A percentile compares a stretch with the other conserved stretches of the same genome.
Conservation (phyloP, 768 basidiomycete species). For the Pleurotus eryngii region DNA sequence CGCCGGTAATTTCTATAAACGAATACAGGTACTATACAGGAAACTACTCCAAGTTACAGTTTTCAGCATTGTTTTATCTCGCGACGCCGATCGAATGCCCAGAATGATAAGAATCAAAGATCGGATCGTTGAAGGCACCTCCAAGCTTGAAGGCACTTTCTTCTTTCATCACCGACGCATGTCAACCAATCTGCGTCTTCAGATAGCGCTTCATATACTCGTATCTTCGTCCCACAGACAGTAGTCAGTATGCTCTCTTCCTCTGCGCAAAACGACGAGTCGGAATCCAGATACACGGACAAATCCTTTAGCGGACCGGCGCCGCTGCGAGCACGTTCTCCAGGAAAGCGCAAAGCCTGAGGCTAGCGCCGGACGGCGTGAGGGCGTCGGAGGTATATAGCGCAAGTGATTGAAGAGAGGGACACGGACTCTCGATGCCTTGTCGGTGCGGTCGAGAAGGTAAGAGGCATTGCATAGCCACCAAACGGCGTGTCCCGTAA, state of each 20-base stretch:
- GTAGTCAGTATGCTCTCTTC: slow-evolving; percentile 13
- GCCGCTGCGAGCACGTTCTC: slow-evolving; percentile 21
- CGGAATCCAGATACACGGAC: slow-evolving; percentile 30
- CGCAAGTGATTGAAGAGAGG: slow-evolving; percentile 27
- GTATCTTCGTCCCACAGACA: slow-evolving; percentile 12
- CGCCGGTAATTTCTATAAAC: no score
- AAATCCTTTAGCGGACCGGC: slow-evolving; percentile 22
- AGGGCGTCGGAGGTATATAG: slow-evolving; percentile 22
- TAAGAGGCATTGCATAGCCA: slow-evolving; percentile 28
- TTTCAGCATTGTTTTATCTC: no score
- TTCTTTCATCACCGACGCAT: slow-evolving; percentile 8
- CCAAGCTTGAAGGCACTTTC: slow-evolving; percentile 19
- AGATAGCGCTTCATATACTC: slow-evolving; percentile 5
- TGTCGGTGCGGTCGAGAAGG: slow-evolving; percentile 13
- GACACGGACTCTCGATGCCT: slow-evolving; percentile 25
- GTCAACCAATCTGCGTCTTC: slow-evolving; percentile 3
- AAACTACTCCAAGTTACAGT: no score
- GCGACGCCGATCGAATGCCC: not conserved
- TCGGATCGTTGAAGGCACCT: slow-evolving; percentile 26
- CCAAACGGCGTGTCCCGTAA: slow-evolving; percentile 32
- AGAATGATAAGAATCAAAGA: slow-evolving; percentile 24
- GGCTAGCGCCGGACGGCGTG: slow-evolving; percentile 13
- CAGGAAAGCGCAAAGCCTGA: slow-evolving; percentile 23
- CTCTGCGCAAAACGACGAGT: slow-evolving; percentile 19
- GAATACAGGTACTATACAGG: no score